Evolutionary conservation across 2,329 filamentous ascomycete genomes (phyloP).

Genomic region (Pestalotiopsis sp.): DNA sequence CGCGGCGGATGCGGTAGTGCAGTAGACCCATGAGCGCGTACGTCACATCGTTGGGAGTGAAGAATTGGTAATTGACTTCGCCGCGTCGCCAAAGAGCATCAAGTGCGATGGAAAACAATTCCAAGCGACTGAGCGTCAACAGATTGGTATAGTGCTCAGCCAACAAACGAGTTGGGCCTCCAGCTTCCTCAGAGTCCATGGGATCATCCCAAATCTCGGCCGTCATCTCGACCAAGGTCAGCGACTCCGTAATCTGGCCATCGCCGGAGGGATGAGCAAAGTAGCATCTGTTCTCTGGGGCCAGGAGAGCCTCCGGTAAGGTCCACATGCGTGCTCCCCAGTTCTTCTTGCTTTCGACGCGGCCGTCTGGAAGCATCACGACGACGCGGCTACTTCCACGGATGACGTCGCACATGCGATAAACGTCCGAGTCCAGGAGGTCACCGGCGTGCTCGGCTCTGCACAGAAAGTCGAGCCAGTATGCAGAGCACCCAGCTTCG

Average conservation of each 20-base stretch:
- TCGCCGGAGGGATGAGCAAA: conserved; percentile 14
- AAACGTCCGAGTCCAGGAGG: conserved; percentile 21
- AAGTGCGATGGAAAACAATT: conserved; percentile 26
- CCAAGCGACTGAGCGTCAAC: conserved; percentile 27
- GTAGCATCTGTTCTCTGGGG: conserved; percentile 16
- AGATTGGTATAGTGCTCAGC: conserved; percentile 29
- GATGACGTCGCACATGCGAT: conserved; percentile 27
- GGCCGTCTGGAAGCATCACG: conserved; percentile 20
- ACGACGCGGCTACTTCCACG: conserved; percentile 19
- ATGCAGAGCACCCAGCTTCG: conserved; percentile 16
- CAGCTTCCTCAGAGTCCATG: conserved; percentile 14
- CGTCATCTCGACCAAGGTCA: conserved; percentile 23
- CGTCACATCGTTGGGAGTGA: conserved; percentile 27
- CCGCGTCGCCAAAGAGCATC: conserved; percentile 22
- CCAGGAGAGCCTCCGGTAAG: conserved; percentile 24
- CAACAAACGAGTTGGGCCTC: conserved; percentile 21
- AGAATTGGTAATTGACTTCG: conserved; percentile 11
- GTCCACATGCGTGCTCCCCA: conserved; percentile 28
- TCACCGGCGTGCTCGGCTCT: conserved; percentile 9
- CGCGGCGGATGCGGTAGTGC: conserved; percentile 24
- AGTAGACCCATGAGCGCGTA: conserved; percentile 34
- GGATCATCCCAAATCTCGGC: conserved; percentile 23
- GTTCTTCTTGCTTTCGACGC: conserved; percentile 15
- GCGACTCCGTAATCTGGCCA: conserved; percentile 12
- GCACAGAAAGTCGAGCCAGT: conserved; percentile 20